Conservation (phyloP, 805 yeast species). For the Ogataea zsoltii region DNA sequence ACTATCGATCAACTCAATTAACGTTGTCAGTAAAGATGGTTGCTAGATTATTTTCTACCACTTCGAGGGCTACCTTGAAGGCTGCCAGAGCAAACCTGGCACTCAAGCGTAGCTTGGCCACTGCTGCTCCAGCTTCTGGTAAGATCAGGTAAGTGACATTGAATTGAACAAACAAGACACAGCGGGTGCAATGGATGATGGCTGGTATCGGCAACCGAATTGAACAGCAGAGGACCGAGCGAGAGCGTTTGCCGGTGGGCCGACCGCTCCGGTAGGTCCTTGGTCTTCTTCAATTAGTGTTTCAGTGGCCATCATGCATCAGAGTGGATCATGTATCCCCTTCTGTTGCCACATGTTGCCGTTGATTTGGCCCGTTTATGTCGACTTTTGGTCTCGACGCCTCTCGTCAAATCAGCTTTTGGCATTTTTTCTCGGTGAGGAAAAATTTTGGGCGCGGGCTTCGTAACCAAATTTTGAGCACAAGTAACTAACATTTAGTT, state of each 20-base stretch:
- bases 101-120: constrained; percentile 75
- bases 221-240: neutral
- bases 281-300: no score
- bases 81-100: constrained; percentile 83
- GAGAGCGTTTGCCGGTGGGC: no score
- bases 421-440: constrained; percentile 19
- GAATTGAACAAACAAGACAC: neutral
- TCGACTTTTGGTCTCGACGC: neutral
- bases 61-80: constrained; percentile 84
- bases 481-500: constrained; percentile 26
- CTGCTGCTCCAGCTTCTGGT: constrained; percentile 77
- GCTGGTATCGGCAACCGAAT: neutral
- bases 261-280: no score
- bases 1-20: constrained; percentile 16
- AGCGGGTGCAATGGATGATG: neutral
- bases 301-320: neutral
- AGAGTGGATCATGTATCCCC: no score
- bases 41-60: constrained; percentile 59
- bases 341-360: neutral
- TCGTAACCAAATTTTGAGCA: constrained; percentile 17
- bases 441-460: constrained; percentile 24
- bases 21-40: constrained; percentile 32
- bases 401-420: constrained; percentile 23
- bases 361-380: neutral
- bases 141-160: constrained; percentile 74